phyloP scores from a whole-genome alignment of 768 basidiomycete species.

The Pisolithus tinctorius region DNA sequence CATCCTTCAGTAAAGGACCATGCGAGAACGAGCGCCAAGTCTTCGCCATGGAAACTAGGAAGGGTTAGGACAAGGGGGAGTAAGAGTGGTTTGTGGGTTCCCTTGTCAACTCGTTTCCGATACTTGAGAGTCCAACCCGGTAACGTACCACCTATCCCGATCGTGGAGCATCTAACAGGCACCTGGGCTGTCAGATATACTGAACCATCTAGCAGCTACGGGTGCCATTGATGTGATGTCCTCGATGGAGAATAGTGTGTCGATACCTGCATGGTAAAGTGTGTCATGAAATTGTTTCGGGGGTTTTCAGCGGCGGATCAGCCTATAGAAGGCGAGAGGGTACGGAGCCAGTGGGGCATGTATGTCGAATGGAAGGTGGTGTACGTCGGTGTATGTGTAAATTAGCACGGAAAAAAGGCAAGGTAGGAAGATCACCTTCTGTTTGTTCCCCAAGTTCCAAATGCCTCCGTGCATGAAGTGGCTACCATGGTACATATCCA shows the following conservation, averaged over 20 bases:
- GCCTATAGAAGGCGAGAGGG: slow-evolving; percentile 2
- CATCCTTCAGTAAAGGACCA: too few relatives aligned
- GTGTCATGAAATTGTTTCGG: slow-evolving; percentile 18
- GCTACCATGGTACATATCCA: slow-evolving; percentile 41
- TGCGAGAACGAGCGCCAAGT: too few relatives aligned
- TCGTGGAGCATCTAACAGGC: too few relatives aligned
- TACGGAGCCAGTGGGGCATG: slow-evolving; percentile 45
- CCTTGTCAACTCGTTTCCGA: too few relatives aligned
- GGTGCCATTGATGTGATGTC: slow-evolving; percentile 30
- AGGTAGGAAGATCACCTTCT: slow-evolving; percentile 43
- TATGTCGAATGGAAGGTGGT: slow-evolving; percentile 43
- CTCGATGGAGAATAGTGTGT: slow-evolving; percentile 61
- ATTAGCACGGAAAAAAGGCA: slow-evolving; percentile 3
- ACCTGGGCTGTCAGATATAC: too few relatives aligned
- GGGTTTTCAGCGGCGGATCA: background rate
- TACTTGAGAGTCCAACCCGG: too few relatives aligned
- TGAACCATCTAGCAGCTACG: too few relatives aligned
- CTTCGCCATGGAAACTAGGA: too few relatives aligned
- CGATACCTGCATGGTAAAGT: slow-evolving; percentile 48
- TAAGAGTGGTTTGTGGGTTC: too few relatives aligned
- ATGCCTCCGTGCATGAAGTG: slow-evolving; percentile 43
- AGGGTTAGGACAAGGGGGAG: too few relatives aligned
- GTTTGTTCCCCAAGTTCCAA: slow-evolving; percentile 57
- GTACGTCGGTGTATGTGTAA: slow-evolving; percentile 35
- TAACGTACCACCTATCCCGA: too few relatives aligned